Percentiles rank a stretch among this genome's conserved stretches.
Conservation (phyloP, 139 green algal genomes). For the Chlamydomonas eustigma region DNA sequence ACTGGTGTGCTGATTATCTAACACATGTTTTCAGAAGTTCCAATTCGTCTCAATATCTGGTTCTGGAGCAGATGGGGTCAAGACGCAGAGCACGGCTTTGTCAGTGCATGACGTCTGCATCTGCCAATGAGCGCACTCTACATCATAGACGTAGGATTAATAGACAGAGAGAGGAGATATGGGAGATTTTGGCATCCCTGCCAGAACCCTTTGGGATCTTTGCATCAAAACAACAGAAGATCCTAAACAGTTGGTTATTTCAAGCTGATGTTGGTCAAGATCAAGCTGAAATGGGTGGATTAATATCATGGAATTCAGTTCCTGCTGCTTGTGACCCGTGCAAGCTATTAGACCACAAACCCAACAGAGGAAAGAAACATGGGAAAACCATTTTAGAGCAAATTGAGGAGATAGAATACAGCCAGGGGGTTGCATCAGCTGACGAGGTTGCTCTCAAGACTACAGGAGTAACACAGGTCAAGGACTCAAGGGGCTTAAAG, state of each 20-base stretch:
- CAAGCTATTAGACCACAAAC: slow-evolving; percentile 26
- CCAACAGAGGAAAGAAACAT: slow-evolving; percentile 19
- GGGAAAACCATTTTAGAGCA: slow-evolving; percentile 26
- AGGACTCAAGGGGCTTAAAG: slow-evolving; percentile 6
- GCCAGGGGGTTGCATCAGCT: background rate
- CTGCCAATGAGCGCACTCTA: background rate
- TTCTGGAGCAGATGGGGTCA: too few relatives aligned
- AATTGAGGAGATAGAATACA: slow-evolving; percentile 20
- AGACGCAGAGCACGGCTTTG: too few relatives aligned
- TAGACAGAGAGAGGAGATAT: background rate
- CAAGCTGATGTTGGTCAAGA: too few relatives aligned
- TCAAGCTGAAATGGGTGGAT: too few relatives aligned
- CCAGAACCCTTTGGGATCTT: background rate
- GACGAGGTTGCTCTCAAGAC: background rate
- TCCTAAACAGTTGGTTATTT: background rate
- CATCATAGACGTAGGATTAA: background rate
- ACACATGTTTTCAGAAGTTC: too few relatives aligned
- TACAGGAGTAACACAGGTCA: background rate
- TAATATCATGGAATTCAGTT: slow-evolving; percentile 15
- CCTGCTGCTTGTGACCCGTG: slow-evolving; percentile 20
- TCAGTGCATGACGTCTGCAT: background rate
- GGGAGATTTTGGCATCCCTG: background rate
- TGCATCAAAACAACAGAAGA: background rate
- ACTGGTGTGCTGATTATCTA: too few relatives aligned
- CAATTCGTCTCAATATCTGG: too few relatives aligned